Base-by-base conservation (phyloP, 768 basidiomycete species). In the Sarcodon aspratus region DNA sequence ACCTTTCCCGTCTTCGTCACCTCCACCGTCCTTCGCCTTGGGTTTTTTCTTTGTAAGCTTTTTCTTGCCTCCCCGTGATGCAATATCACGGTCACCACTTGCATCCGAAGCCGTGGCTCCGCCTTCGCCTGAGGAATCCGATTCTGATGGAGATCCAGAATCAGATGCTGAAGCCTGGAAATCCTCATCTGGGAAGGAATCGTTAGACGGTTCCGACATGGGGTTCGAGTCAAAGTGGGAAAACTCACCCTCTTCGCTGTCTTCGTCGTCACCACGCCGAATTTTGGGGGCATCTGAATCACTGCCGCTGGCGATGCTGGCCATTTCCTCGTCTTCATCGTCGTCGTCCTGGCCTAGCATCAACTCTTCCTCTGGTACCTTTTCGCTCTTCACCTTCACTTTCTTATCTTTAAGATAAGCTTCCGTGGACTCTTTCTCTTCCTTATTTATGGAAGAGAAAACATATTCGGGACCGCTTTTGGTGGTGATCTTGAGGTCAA, bases 401-500 rank as follows among this genome's bases (percentile, higher is more conserved):
- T 93, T 94, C 74, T 96, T 95, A 31, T 85, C 82, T 57, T 81
- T 80, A 56, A 99, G 66, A 64, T 89, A 98, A 17, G 77, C 72
- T 59, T 92, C 88, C 33, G 89, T 85, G 11, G 79, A 74, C 50
- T 87, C 86, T 55, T 92, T 85, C 60, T 99, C 96, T 61, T 97
- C 95, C 67, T 95, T 97, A 66, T 88, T 88, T 66, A 99, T 84
- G 2, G 90, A 87, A 1, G 87, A 87, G 66, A 99, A 99, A 15
- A 79, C 85, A 63, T 87, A 79, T 57, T 95, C 91, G 1, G 87
- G 78, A 1, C 87, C 90, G 36, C 71, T 75, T 66, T 90, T 90
- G 27, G 85, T 83, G 44, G 89, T 80, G 55, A 98, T 84, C 59
- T 86, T 83, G 61, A 98, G 71, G 64, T 98, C 95, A 63, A 98